Evolutionary conservation across 306 rosid species (phyloP).

Genomic region (Alnus glutinosa): DNA sequence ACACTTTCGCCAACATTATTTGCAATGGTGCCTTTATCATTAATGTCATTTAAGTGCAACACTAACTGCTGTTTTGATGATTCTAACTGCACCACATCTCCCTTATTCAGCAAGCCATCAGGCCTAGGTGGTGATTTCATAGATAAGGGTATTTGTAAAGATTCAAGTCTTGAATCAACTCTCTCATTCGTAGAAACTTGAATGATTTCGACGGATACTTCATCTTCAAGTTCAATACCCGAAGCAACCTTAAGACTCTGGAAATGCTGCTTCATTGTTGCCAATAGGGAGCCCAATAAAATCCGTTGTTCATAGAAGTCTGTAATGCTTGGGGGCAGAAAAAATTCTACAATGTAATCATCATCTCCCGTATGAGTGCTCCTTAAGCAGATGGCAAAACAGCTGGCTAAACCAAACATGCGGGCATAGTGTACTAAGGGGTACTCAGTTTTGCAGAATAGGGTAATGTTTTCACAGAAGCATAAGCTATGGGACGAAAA

Average conservation of each 20-base stretch:
- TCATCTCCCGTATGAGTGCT: conserved; percentile 73
- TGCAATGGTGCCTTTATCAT: conserved; percentile 36
- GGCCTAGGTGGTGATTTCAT: conserved; percentile 40
- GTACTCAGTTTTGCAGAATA: conserved; percentile 78
- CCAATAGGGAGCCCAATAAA: conserved; percentile 66
- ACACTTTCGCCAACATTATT: conserved; percentile 34
- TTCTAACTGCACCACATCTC: conserved; percentile 42
- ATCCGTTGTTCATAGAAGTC: conserved; percentile 47
- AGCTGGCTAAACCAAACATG: conserved; percentile 71
- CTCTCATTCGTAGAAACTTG: conserved; percentile 47
- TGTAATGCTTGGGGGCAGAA: conserved; percentile 60
- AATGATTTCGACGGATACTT: conserved; percentile 55
- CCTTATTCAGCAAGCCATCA: conserved; percentile 38
- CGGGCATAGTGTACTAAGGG: conserved; percentile 86
- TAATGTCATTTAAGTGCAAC: conserved; percentile 24
- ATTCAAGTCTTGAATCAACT: conserved; percentile 51
- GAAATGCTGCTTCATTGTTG: conserved; percentile 70
- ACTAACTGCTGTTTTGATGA: conserved; percentile 29
- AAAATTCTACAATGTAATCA: conserved; percentile 78
- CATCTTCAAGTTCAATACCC: conserved; percentile 56
- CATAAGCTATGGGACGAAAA: conserved; percentile 63
- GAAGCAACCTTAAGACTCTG: conserved; percentile 77
- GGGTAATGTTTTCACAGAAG: conserved; percentile 68
- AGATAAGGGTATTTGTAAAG: conserved; percentile 37
- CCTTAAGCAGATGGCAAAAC: conserved; percentile 74